Evolutionary conservation across 1,284 basidiomycete genomes (phyloP).

Genomic region (Fistulina hepatica): DNA sequence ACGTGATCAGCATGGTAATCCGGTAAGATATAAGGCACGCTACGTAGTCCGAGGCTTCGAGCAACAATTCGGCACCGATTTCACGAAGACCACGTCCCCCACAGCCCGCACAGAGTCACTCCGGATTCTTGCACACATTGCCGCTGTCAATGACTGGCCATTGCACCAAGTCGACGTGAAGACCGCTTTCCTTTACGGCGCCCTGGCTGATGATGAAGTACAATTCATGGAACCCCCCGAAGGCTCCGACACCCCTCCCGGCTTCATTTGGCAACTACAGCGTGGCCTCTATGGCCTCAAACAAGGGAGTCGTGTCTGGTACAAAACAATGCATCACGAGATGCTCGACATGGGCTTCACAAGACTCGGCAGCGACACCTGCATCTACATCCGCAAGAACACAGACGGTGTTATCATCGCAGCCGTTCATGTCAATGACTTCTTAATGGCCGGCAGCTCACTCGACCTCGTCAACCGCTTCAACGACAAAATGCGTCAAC

Average conservation of each 20-base stretch:
- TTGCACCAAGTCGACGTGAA: conserved; percentile 35
- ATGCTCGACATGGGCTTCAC: conserved; percentile 19
- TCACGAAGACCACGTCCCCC: conserved; percentile 31
- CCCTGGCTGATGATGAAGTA: conserved; percentile 25
- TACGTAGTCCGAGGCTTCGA: conserved; percentile 30
- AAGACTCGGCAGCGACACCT: conserved; percentile 15
- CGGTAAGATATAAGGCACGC: conserved; percentile 28
- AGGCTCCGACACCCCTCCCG: too few species aligned
- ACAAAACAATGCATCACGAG: conserved; percentile 22
- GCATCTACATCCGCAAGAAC: conserved; percentile 14
- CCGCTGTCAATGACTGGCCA: conserved; percentile 29
- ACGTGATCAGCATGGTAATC: conserved; percentile 18
- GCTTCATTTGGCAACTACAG: conserved; percentile 25
- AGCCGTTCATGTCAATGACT: conserved; percentile 16
- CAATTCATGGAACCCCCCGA: conserved; percentile 31
- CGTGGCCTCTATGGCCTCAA: conserved; percentile 32
- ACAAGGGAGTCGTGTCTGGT: conserved; percentile 27
- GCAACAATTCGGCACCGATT: conserved; percentile 31
- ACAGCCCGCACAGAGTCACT: conserved; percentile 28
- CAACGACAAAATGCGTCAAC: conserved; percentile 19
- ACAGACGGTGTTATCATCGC: conserved; percentile 10
- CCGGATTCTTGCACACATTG: conserved; percentile 27
- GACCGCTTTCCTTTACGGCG: conserved; percentile 34
- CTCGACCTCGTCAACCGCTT: conserved; percentile 21
- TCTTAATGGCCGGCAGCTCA: conserved; percentile 23